Base-by-base conservation (phyloP, 306 rosid species). In the Ormosia emarginata region DNA sequence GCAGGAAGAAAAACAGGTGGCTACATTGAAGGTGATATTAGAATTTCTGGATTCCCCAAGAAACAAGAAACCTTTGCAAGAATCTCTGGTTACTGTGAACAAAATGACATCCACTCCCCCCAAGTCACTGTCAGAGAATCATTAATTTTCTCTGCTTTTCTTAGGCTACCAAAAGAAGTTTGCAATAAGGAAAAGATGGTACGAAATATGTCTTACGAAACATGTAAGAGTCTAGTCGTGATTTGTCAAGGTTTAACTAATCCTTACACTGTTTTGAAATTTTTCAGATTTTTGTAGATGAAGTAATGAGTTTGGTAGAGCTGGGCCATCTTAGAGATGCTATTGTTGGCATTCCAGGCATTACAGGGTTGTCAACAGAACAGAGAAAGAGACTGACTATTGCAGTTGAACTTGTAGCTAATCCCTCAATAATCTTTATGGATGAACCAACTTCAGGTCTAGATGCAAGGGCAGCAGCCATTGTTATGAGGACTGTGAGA, bases 1-100 rank as follows among this genome's bases (percentile, higher is more conserved):
- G 98, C 97, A 6, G 99, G 99, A 86, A 87, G 99, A 75, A 95
- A 95, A 66, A 95, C 99, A 0, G 98, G 99, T 34, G 98, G 99
- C 32, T 93, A 89, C 75, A 83, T 91, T 65, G 92, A 95, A 85
- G 99, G 99, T 0, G 98, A 95, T 36, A 72, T 95, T 72, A 89
- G 81, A 83, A 91, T 95, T 61, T 95, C 99, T 0, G 99, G 99
- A 4, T 86, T 79, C 52, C 97, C 93, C 2, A 91, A 91, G 79
- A 89, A 92, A 59, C 97, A 92, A 88, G 86, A 85, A 77, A 94
- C 97, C 0, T 94, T 94, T 82, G 97, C 97, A 43, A 89, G 97
- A 67, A 87, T 90, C 79, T 89, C 92, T 43, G 97, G 98, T 3
- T 94, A 92, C 57, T 94, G 98, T 68, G 97, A 94, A 70, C 97